Evolutionary conservation across 441 rosid genomes (phyloP).

Genomic region (Populus hybrid): DNA sequence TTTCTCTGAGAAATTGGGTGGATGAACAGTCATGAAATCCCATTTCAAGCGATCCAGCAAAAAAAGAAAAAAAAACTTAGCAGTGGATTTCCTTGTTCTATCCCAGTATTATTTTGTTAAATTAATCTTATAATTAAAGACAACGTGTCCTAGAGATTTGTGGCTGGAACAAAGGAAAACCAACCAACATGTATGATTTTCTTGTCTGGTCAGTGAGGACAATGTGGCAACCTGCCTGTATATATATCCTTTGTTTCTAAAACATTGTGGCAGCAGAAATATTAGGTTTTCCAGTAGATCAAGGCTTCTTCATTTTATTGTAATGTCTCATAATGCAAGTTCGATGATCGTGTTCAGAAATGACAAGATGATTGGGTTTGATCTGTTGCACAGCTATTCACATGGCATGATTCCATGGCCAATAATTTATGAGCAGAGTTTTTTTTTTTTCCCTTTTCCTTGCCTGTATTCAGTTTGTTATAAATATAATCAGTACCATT

Average conservation of each 20-base stretch:
- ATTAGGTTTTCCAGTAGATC: not conserved
- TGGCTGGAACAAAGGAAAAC: slow-evolving; percentile 7
- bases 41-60: not conserved
- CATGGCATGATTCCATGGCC: not conserved
- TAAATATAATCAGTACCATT: too few species aligned
- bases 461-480: too few species aligned
- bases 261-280: not conserved
- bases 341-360: not conserved
- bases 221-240: not conserved
- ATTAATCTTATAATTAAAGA: too few species aligned
- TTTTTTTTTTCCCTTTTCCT: too few species aligned
- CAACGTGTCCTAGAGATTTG: slow-evolving; percentile 1
- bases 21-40: not conserved
- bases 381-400: not conserved
- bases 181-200: slow-evolving; percentile 8
- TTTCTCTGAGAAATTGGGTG: slow-evolving; percentile 7
- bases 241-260: not conserved
- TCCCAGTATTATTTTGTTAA: not conserved
- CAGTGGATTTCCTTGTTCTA: too few species aligned
- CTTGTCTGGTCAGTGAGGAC: not conserved
- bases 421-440: too few species aligned
- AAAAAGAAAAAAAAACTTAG: not conserved
- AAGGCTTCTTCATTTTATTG: not conserved
- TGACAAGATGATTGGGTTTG: not conserved
- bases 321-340: not conserved